Conservation (phyloP, 176 grass and related monocot genomes). For the Carex littledalei region DNA sequence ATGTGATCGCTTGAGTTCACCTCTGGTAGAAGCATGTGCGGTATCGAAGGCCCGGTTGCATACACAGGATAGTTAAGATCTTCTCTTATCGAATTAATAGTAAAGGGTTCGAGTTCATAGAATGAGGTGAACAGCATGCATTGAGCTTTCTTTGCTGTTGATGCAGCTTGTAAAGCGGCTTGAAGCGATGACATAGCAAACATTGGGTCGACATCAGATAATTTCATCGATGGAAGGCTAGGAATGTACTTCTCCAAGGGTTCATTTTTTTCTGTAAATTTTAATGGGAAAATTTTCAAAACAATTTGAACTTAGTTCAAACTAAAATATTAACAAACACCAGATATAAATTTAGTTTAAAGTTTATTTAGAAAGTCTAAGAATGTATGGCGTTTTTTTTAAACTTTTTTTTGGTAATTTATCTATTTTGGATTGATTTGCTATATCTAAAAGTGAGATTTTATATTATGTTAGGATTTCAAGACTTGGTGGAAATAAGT, state of each 20-base stretch:
- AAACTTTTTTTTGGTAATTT: background rate
- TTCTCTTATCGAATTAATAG: constrained; percentile 16
- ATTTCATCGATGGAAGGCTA: constrained; percentile 21
- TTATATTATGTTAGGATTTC: background rate
- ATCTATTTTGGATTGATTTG: background rate
- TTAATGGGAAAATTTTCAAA: background rate
- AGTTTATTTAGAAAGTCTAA: background rate
- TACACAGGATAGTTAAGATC: constrained; percentile 28
- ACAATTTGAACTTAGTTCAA: background rate
- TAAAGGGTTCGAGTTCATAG: constrained; percentile 38
- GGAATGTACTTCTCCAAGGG: constrained; percentile 40
- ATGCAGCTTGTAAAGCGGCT: background rate
- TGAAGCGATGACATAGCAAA: constrained; percentile 1
- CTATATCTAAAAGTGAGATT: background rate
- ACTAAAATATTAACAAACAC: background rate
- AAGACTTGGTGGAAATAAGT: background rate
- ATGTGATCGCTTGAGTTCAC: background rate
- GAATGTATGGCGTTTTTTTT: background rate
- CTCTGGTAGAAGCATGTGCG: background rate
- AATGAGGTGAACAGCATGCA: constrained; percentile 62
- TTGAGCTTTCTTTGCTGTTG: constrained; percentile 36
- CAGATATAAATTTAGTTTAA: background rate
- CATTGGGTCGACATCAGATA: constrained; percentile 31
- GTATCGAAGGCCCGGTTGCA: constrained; percentile 42
- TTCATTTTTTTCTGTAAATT: constrained; percentile 25